These are phyloP conservation scores for Alloascoidea africana DNA, from an alignment of 805 yeast species.

Conservation along the genomic window DNA sequence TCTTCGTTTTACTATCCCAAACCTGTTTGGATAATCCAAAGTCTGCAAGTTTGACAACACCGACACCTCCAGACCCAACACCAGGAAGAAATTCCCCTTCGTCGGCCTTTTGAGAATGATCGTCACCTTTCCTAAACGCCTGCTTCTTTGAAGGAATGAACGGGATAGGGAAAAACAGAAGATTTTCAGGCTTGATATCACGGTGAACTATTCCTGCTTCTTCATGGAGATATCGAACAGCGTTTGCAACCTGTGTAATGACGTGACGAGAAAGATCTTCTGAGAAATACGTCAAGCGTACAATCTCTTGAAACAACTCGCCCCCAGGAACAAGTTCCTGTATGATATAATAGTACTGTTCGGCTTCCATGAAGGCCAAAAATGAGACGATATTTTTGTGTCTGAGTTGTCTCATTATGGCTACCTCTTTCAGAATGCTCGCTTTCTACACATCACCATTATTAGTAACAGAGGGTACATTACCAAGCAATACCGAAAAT, in stretches of 20 bases:
- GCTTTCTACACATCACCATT: conserved; percentile 31
- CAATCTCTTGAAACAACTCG: conserved; percentile 68
- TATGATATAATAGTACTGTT: conserved; percentile 40
- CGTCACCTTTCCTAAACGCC: conserved; percentile 23
- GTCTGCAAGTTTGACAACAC: conserved; percentile 50
- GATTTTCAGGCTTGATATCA: conserved; percentile 72
- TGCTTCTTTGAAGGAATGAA: conserved; percentile 20
- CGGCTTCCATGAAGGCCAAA: conserved; percentile 34
- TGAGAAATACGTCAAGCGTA: conserved; percentile 59
- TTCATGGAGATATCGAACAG: conserved; percentile 58
- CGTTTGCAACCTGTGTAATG: conserved; percentile 53
- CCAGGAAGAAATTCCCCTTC: conserved; percentile 41
- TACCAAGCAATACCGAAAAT: not conserved
- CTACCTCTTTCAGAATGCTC: conserved; percentile 55
- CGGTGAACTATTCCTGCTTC: conserved; percentile 62
- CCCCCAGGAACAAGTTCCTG: conserved; percentile 66
- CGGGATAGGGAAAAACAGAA: conserved; percentile 44
- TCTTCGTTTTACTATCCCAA: conserved; percentile 34
- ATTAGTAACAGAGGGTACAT: conserved; percentile 7
- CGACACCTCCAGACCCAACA: conserved; percentile 51
- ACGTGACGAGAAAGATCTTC: conserved; percentile 64
- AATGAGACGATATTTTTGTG: conserved; percentile 50
- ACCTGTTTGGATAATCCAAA: conserved; percentile 54
- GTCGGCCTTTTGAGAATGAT: conserved; percentile 43
- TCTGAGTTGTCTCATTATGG: conserved; percentile 49